Base-by-base conservation (phyloP, 1,139 yeast genomes). In the Sugiyamaella neomexicana region DNA sequence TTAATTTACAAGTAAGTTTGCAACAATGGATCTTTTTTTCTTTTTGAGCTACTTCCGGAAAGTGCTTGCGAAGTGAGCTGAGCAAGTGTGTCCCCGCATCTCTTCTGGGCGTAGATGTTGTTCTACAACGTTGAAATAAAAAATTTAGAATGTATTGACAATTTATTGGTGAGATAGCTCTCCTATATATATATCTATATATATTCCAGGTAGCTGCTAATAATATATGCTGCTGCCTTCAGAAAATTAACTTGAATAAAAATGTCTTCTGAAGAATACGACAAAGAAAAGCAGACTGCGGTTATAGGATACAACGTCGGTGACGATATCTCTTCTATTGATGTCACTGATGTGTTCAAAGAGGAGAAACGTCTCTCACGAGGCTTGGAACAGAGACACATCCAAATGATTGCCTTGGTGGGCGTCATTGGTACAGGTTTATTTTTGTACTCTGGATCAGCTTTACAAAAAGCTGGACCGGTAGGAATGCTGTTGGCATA, bases 371-470 rank as follows among this genome's bases (percentile, higher is more conserved):
- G 50, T 1, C 67, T 78, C 51, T 65, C 67, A 29, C 66, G 79
- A 54, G 69, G 71, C 2, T 72, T 79, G 55, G 73, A 78, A 59
- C 71, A 73, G 51, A 73, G 85, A 53, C 87, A 82, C 61, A 52
- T 60, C 75, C 80, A 83, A 63, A 80, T 85, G 85, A 86, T 89
- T 59, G 88, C 95, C 39, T 76, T 89, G 48, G 96, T 95, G n/a
- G 88, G 95, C 17, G 86, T 91, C 61, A 85, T 89, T 55, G 96
- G 96, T 72, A 83, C 89, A 0, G 89, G 89, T 41, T 71, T 84
- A 59, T 81, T 84, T 61, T 83, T 89, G 43, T 96, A 96, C 55
- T 79, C 86, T 23, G 96, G 95, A 47, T 72, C 76, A n/a, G 80
- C 90, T 1, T 74, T 88, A 61, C 69, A 74, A 48, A 75, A 79